Evolutionary conservation across 2,329 filamentous ascomycete genomes (phyloP), one percentile per base, ranked within the genome.

Genomic region (Pseudogymnoascus sp.): DNA sequence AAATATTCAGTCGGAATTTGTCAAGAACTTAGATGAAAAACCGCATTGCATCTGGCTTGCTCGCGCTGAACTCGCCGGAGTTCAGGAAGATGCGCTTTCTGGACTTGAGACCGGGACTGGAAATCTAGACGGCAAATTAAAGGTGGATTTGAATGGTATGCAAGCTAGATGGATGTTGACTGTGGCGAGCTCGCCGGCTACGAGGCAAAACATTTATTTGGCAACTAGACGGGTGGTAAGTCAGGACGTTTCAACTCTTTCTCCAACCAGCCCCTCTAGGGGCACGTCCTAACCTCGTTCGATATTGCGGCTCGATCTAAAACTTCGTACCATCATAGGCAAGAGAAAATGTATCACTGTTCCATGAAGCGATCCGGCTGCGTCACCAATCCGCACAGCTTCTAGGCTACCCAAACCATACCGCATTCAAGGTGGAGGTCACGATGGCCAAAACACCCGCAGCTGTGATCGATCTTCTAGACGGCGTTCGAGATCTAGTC

Each of bases 1-100:
- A 67, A 83, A 88, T 72, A 82, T 92, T 68, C 81, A 82, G 71
- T 91, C 91, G 63, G 79, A 84, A 61, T 89, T 89, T 74, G 84
- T 88, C 71, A 91, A 90, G 78, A 89, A 87, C 68, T 78, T 92
- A 63, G 91, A 91, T 70, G 89, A 92, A 74, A 89, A 92, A 76
- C 86, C 86, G 66, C 87, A 86, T n/a, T 87, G 85, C 5, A 75
- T 91, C 61, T 92, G 89, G 89, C 88, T 92, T 70, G 88, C 87
- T 1, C 81, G 77, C 2, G 82, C 88, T 66, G 84, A 92, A 75
- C 80, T 93, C 3, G 83, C 88, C 59, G 89, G 89, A 60, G 87
- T 91, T 19, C 88, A 89, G 0, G 75, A 82, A 26, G 89, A 92
- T 70, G 82, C 90, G 8, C 69, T 89, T 2, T 79, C 81, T 16